Conservation (phyloP, 306 rosid species). For the Begonia masoniana region DNA sequence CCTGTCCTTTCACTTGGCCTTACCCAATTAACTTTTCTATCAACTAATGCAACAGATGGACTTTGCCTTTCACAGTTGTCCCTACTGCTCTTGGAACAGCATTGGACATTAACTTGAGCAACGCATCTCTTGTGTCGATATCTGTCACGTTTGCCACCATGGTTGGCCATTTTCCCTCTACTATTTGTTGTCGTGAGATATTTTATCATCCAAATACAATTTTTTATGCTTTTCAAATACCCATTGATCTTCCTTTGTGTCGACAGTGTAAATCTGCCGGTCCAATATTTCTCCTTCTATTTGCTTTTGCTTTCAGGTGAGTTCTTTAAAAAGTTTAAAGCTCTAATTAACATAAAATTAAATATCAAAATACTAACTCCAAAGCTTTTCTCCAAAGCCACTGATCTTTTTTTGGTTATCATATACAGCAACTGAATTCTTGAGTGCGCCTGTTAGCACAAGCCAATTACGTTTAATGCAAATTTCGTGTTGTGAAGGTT, state of each 20-base stretch:
- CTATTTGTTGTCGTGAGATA: conserved; percentile 6
- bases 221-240: no score
- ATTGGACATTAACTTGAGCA: conserved; percentile 91
- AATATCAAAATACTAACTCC: no score
- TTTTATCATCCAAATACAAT: background rate
- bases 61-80: conserved; percentile 99
- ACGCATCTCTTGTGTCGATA: conserved; percentile 86
- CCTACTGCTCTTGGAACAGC: conserved; percentile 98
- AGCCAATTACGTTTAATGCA: background rate
- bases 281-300: conserved; percentile 92
- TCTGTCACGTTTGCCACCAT: conserved; percentile 98
- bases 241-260: conserved; percentile 7
- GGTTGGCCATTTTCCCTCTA: conserved; percentile 44
- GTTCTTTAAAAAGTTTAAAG: background rate
- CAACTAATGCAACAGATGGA: conserved; percentile 99
- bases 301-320: conserved; percentile 95
- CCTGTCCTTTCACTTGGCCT: background rate
- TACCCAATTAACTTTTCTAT: conserved; percentile 68
- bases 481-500: conserved; percentile 44
- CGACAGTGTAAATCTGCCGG: conserved; percentile 96
- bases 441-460: no score
- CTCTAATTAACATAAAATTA: no score
- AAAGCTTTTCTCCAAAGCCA: no score
- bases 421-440: no score
- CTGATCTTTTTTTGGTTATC: no score